Percentiles rank a stretch among this genome's conserved stretches.
Conservation (phyloP, 163 green algal species). For the Trebouxia gelatinosa region DNA sequence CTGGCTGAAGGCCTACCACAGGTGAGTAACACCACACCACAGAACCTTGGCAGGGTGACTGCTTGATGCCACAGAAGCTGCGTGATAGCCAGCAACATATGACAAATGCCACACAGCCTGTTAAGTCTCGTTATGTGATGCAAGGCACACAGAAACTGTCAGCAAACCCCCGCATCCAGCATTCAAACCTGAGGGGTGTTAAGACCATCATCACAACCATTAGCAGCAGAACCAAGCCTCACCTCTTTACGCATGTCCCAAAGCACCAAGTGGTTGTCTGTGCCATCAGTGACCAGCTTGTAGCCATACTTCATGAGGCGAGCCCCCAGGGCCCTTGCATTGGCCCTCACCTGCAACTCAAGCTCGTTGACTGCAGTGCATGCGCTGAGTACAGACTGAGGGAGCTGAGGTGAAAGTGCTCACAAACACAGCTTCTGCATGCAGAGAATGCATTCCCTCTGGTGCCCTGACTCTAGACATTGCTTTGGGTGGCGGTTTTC, state of each 20-base stretch:
- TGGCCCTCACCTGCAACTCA: slow-evolving; percentile 67
- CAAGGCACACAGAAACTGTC: too few relatives aligned
- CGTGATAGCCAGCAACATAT: too few relatives aligned
- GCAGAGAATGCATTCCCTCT: slow-evolving; percentile 66
- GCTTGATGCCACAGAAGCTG: too few relatives aligned
- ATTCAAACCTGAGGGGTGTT: background rate
- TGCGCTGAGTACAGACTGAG: background rate
- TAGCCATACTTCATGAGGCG: slow-evolving; percentile 82
- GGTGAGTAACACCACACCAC: too few relatives aligned
- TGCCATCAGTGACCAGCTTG: slow-evolving; percentile 94
- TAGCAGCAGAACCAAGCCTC: background rate
- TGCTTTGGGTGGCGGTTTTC: slow-evolving; percentile 89
- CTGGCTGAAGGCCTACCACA: too few relatives aligned
- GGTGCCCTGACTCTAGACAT: slow-evolving; percentile 87
- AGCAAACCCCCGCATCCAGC: too few relatives aligned
- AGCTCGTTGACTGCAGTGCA: background rate
- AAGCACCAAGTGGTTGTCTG: slow-evolving; percentile 97
- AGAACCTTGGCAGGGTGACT: too few relatives aligned
- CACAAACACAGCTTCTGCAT: background rate
- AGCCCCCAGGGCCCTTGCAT: slow-evolving; percentile 77
- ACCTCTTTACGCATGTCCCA: slow-evolving; percentile 90
- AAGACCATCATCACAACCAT: background rate
- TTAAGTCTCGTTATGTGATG: too few relatives aligned
- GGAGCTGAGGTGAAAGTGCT: background rate
- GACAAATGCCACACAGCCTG: too few relatives aligned